Evolutionary conservation across 2,329 filamentous ascomycete genomes (phyloP), one percentile per base, ranked within the genome.

Genomic region (Thermoascus crustaceus): DNA sequence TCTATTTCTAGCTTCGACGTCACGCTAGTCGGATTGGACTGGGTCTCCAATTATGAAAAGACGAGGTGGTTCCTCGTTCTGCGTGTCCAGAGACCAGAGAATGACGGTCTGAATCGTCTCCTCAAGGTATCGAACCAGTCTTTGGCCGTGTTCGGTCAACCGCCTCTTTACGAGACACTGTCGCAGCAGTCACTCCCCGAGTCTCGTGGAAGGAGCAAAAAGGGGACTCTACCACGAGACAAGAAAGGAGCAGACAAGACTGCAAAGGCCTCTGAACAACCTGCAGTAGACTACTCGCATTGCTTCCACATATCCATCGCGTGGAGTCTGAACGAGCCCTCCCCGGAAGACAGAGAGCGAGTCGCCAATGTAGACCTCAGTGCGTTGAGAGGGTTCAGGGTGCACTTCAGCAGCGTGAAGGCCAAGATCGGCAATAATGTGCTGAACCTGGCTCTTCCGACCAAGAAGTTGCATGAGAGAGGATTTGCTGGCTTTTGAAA

Each of bases 221-320:
- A 20, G 20, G 26, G 19, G 39, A 39, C 25, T 35, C 32, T 26
- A n/a, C 11, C 21, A n/a, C 5, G 20, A 57, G 64, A 37, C 54
- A 7, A 23, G 41, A 5, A 54, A 37, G 2, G 48, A 42, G 44
- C 32, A 34, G 13, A 35, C 43, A n/a, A n/a, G n/a, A n/a, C 8
- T 24, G 19, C 10, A 34, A 38, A 18, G 22, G 54, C 46, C 21
- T 42, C 31, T n/a, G 45, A 56, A 6, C 46, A 49, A 7, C 16
- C 37, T 14, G 21, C 48, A 5, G 37, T 50, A 21, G 69, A 76
- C 46, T 57, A 58, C 35, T 71, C 71, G 4, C 58, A 69, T 32
- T 76, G 73, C 14, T 95, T 95, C 53, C 91, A 98, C 60, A 66
- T 96, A 40, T 94, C 87, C 30, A 76, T 98, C 37, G 91, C 82